Evolutionary conservation across 108 stramenopile species (phyloP), one percentile per base, ranked within the genome.

Genomic region (Skeletonema grethae): DNA sequence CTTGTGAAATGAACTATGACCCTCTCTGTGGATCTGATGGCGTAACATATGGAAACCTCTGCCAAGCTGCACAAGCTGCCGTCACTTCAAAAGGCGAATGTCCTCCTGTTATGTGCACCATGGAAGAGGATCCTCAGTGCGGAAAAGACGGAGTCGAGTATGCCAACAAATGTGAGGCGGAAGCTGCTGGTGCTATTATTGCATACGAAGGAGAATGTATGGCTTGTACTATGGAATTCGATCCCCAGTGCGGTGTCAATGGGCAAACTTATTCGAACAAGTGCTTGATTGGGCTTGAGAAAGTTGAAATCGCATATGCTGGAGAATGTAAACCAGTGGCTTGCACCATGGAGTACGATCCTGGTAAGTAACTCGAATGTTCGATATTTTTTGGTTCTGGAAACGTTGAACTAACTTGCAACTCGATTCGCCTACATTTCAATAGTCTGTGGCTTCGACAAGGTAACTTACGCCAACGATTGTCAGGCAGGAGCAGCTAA

Each of bases 11-110:
- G 11, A 31, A 58, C 29, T 58, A 58, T 6, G 29, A 58, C 13
- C 57, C 57, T 13, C 4, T 58, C 3, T 58, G 57, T n/a, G 57
- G 57, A n/a, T 16, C 57, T 13, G 57, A 58, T 58, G 57, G 57
- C 11, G 57, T 58, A 13, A 31, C 32, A 2, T 58, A 58, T 5
- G n/a, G 5, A 43, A 43, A 43, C 41, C 3, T 3, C 41, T 43
- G 41, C 4, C 4, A 43, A 43, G 41, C 41, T 43, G 41, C 41
- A 43, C 41, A 43, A 43, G 41, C 41, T 43, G 41, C 15, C 13
- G 15, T 43, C 41, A n/a, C 15, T 15, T 43, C 41, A 15, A n/a
- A 43, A 15, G 41, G 41, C 15, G 41, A 43, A 43, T 43, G 41
- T 5, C 41, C 41, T n/a, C 41, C 41, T n/a, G 57, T 58, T 20